Percentiles rank a stretch among this genome's conserved stretches.
Conservation (phyloP, 176 grass and related monocot species). For the Miscanthus lutarioriparius region DNA sequence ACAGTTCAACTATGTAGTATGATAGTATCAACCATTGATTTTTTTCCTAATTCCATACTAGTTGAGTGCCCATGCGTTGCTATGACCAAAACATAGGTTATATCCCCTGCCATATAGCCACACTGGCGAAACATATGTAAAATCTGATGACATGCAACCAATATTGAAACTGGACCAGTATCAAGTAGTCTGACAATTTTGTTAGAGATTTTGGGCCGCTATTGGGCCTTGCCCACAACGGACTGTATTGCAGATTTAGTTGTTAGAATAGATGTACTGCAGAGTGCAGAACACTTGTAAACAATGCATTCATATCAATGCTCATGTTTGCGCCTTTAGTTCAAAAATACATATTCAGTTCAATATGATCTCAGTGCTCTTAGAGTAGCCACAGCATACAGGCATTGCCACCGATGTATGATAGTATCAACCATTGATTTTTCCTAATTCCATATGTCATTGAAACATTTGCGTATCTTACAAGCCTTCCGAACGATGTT, state of each 20-base stretch:
- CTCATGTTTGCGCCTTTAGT: background rate
- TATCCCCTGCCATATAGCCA: background rate
- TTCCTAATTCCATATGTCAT: background rate
- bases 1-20: constrained; percentile 5
- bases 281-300: background rate
- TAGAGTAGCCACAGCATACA: background rate
- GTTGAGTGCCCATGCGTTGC: background rate
- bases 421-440: background rate
- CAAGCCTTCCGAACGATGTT: background rate
- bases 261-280: background rate
- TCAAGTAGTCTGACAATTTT: background rate
- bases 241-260: background rate
- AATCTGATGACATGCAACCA: background rate
- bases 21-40: background rate
- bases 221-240: background rate
- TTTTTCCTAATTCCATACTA: constrained; percentile 1
- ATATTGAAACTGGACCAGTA: background rate
- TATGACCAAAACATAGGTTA: background rate
- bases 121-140: background rate
- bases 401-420: background rate
- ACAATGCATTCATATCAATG: background rate
- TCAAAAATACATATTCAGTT: background rate
- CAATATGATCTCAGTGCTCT: background rate
- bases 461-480: background rate
- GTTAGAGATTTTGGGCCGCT: background rate